Evolutionary conservation across 2,329 filamentous ascomycete species (phyloP).

Genomic region (Gyromitra esculenta): DNA sequence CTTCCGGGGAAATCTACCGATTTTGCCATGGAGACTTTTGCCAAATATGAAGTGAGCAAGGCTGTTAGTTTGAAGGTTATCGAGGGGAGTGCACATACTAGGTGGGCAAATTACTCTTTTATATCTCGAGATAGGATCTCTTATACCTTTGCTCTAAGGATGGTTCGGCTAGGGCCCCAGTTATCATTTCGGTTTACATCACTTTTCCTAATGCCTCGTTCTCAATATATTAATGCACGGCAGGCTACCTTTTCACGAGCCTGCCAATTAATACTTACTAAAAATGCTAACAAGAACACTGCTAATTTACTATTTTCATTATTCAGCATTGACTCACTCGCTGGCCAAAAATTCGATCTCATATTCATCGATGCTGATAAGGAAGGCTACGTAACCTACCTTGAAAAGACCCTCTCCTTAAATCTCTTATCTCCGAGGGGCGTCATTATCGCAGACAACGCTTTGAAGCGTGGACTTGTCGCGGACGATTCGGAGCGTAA

Average conservation of each 20-base stretch:
- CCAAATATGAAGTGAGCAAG: conserved; percentile 46
- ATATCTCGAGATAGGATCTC: neutral
- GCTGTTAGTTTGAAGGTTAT: conserved; percentile 48
- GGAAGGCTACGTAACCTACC: conserved; percentile 56
- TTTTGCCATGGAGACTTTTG: conserved; percentile 46
- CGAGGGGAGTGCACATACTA: conserved; percentile 21
- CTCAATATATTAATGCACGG: neutral
- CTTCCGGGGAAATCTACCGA: conserved; percentile 36
- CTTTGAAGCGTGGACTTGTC: conserved; percentile 65
- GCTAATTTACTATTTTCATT: conserved; percentile 7
- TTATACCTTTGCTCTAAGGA: neutral
- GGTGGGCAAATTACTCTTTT: neutral
- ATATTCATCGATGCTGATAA: conserved; percentile 60
- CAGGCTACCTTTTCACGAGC: neutral
- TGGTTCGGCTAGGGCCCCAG: neutral
- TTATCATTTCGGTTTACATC: neutral
- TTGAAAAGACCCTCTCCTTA: conserved; percentile 51
- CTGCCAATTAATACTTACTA: neutral
- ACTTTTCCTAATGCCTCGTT: neutral
- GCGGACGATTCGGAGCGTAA: conserved; percentile 61
- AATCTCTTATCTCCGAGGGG: conserved; percentile 64
- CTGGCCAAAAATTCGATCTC: conserved; percentile 58
- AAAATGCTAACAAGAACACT: neutral
- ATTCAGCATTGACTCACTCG: conserved; percentile 51
- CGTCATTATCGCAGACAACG: conserved; percentile 68